Evolutionary conservation across 1,139 yeast genomes (phyloP), one percentile per base, ranked within the genome.

Genomic region (Tardiomyces blankii): DNA sequence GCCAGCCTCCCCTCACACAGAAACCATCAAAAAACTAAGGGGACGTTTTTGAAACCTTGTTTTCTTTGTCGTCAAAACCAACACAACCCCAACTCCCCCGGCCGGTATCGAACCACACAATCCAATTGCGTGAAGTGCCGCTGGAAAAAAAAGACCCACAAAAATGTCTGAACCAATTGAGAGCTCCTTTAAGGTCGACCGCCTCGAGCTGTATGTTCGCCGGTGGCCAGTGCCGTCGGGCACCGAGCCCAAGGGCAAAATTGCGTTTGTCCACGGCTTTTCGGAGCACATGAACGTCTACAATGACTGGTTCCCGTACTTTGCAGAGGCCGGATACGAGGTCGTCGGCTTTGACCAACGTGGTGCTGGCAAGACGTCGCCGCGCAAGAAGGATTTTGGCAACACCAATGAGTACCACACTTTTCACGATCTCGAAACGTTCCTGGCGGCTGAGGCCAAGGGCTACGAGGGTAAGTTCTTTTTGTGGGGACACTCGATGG

Each of bases 401-500:
- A 61, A 66, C 44, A 81, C 93, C 3, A 73, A 80, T 59, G 95
- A 88, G 54, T 58, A 57, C 46, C 74, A 73, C 51, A 77, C 79
- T 2, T 80, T 77, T 61, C 68, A 73, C 38, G 96, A 87, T 60
- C 68, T 89, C 55, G 69, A 56, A 32, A 49, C 49, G 14, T 46
- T 44, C 21, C 42, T 51, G 28, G 46, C 50, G 33, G 45, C 50
- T 40, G 44, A 44, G 14, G 30, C 33, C 8, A 70, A 69, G 42
- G 78, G 78, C 44, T 53, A 53, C 44, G 49, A 49, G 7, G 66
- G 63, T 23, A 57, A 52, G 52, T 59, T 87, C 40, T 75, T 72
- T 56, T 60, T 91, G 52, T 70, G 77, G 65, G 96, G 96, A 2
- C 95, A 85, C 59, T 85, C 95, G n/a, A 88, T 91, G 96, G 98